phyloP scores from a whole-genome alignment of 805 yeast genomes.

The Candida patagonica region DNA sequence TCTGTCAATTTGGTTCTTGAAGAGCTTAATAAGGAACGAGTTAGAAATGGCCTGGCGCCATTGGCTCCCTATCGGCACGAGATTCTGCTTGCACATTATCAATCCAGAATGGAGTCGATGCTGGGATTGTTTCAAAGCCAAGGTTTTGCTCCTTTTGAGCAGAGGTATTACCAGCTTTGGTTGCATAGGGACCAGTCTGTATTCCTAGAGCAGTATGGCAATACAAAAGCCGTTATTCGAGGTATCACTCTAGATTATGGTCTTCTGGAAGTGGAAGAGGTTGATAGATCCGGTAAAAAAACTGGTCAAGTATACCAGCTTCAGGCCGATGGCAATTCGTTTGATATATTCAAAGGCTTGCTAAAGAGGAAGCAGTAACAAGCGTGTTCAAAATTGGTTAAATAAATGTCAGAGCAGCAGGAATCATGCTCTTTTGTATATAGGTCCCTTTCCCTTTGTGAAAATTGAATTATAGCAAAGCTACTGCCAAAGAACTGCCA shows the following conservation, averaged over 20 bases:
- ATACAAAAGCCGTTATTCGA: constrained; percentile 49
- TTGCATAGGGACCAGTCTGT: constrained; percentile 71
- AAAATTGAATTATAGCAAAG: constrained; percentile 3
- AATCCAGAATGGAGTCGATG: constrained; percentile 58
- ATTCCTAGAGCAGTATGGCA: constrained; percentile 46
- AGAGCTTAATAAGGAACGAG: constrained; percentile 47
- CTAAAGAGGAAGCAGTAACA: constrained; percentile 5
- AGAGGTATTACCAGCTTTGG: constrained; percentile 76
- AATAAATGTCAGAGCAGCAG: background rate
- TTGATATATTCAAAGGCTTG: constrained; percentile 87
- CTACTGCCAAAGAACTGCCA: constrained; percentile 12
- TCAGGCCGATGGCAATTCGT: constrained; percentile 97
- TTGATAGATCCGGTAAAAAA: constrained; percentile 35
- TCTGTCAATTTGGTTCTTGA: constrained; percentile 67
- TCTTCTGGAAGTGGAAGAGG: constrained; percentile 64
- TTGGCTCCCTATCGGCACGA: constrained; percentile 41
- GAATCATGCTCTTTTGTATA: background rate
- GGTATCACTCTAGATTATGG: constrained; percentile 89
- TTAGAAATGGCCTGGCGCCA: constrained; percentile 31
- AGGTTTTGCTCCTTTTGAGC: constrained; percentile 63
- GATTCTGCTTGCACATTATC: constrained; percentile 54
- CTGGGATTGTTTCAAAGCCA: constrained; percentile 39
- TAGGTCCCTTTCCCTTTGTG: background rate
- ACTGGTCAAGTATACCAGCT: constrained; percentile 56
- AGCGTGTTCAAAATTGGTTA: background rate